phyloP scores from a whole-genome alignment of 176 grass and related monocot genomes.

The barley (Hordeum vulgare) region MorexV3_pseudomolecules_assembly NC_058518.1:297015461-297015960 shows the following conservation, averaged over 20 bases:
- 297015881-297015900: slow-evolving; percentile 93
- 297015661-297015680: slow-evolving; percentile 80
- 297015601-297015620: no score
- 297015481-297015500: no score
- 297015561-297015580: no score
- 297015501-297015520: no score
- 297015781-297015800: slow-evolving; percentile 9
- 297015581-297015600: no score
- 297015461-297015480: no score
- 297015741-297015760: slow-evolving; percentile 90
- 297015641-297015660: no score
- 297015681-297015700: slow-evolving; percentile 99
- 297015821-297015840: slow-evolving; percentile 13
- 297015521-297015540: no score
- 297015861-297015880: slow-evolving; percentile 96
- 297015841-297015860: slow-evolving; percentile 71
- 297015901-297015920: slow-evolving; percentile 99
- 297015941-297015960: slow-evolving; percentile 12
- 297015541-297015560: no score
- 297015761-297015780: slow-evolving; percentile 46
- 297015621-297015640: slow-evolving; percentile 98
- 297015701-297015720: slow-evolving; percentile 99
- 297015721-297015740: slow-evolving; percentile 92
- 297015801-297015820: neutral
- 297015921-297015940: slow-evolving; percentile 98